A percentile compares a stretch with the other conserved stretches of the same genome.
Conservation (phyloP, 2,329 filamentous ascomycete genomes). For the Fusarium sp. region DNA sequence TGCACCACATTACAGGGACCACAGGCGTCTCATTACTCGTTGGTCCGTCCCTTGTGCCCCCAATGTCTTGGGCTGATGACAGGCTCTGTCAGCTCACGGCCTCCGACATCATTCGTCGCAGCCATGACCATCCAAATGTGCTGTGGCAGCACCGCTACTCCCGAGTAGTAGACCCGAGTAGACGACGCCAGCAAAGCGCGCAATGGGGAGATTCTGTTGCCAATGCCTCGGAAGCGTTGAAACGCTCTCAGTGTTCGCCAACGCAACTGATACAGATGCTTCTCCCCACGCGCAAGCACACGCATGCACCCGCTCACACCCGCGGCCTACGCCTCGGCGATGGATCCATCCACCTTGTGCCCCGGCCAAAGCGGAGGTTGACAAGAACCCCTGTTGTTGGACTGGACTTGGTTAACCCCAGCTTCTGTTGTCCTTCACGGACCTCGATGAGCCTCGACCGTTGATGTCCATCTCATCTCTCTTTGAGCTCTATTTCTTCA, state of each 20-base stretch:
- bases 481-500: neutral
- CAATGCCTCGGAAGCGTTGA: conserved; percentile 6
- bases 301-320: conserved; percentile 21
- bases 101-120: conserved; percentile 35
- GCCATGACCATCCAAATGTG: conserved; percentile 14
- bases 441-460: neutral
- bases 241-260: conserved; percentile 1
- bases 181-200: conserved; percentile 6
- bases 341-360: conserved; percentile 32
- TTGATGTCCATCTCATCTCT: neutral
- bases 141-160: conserved; percentile 2
- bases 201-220: conserved; percentile 1
- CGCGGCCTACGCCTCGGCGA: conserved; percentile 25
- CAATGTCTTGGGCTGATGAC: conserved; percentile 33
- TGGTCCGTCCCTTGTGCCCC: conserved; percentile 8
- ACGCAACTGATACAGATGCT: conserved; percentile 8
- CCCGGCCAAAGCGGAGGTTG: conserved; percentile 26
- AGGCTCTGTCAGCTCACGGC: conserved; percentile 26
- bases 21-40: conserved; percentile 10
- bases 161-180: neutral
- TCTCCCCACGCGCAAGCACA: conserved; percentile 14
- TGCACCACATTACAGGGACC: conserved; percentile 25
- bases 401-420: conserved; percentile 23
- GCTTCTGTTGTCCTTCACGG: conserved; percentile 6
- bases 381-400: conserved; percentile 28